Evolutionary conservation across 371 early-diverging fungal species (phyloP).

Genomic region (Syncephalastrum monosporum): DNA sequence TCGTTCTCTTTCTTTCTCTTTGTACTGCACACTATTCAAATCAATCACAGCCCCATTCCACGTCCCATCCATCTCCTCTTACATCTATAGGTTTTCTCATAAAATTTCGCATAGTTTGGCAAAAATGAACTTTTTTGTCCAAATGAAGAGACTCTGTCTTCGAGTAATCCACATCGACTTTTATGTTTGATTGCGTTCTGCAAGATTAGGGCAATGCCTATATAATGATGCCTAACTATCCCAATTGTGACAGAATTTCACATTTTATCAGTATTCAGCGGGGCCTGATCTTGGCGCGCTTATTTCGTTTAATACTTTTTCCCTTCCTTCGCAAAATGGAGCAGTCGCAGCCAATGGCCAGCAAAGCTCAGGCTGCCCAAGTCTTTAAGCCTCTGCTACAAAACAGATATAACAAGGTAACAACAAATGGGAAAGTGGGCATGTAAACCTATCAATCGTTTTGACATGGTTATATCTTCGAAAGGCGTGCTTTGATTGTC

Average conservation of each 20-base stretch:
- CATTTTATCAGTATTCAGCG: no score
- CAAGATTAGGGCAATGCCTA: no score
- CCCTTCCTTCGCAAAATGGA: slow-evolving; percentile 5
- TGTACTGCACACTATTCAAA: background rate
- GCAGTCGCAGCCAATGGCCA: slow-evolving; percentile 46
- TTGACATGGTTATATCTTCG: background rate
- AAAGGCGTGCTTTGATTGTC: slow-evolving; percentile 96
- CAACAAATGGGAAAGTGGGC: no score
- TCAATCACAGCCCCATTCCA: no score
- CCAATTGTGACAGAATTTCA: no score
- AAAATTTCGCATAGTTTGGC: no score
- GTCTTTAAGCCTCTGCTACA: slow-evolving; percentile 69
- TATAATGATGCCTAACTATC: no score
- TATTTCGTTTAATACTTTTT: background rate
- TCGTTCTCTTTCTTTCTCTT: slow-evolving; percentile 3
- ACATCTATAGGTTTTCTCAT: background rate
- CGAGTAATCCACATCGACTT: background rate
- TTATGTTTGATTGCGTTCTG: no score
- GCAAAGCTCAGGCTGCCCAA: slow-evolving; percentile 56
- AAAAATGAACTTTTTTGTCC: background rate
- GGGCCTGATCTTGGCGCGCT: no score
- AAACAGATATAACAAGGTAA: slow-evolving; percentile 77
- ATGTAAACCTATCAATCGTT: no score
- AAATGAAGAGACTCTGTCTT: background rate
- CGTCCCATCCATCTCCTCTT: slow-evolving; percentile 5